Conservation (phyloP, 176 grass and related monocot species). For the Alloteropsis semialata region DNA sequence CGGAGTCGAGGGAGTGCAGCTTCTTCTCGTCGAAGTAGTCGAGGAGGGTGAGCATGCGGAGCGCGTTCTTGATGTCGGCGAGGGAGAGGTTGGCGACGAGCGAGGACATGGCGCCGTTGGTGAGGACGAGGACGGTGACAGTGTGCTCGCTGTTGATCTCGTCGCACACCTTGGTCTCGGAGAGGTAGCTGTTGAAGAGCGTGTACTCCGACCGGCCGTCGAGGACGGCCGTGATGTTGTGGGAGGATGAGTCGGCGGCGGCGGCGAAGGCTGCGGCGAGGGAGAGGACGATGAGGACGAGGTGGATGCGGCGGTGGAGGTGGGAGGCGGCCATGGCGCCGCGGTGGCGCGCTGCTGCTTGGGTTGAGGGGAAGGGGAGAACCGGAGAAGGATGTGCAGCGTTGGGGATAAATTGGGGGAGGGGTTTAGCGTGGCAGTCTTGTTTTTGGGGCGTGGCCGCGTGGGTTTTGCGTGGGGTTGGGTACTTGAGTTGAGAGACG, state of each 20-base stretch:
- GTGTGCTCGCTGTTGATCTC: conserved; percentile 89
- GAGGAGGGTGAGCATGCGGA: conserved; percentile 84
- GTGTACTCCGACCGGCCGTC: conserved; percentile 73
- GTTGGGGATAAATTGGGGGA: not conserved
- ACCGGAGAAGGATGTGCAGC: not conserved
- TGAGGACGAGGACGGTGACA: conserved; percentile 81
- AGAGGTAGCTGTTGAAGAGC: conserved; percentile 82
- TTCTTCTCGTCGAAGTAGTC: conserved; percentile 95
- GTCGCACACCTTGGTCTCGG: conserved; percentile 93
- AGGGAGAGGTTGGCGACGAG: conserved; percentile 76
- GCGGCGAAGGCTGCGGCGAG: conserved; percentile 12
- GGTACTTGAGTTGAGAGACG: not conserved
- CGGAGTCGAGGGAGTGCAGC: conserved; percentile 72
- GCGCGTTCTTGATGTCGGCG: conserved; percentile 81
- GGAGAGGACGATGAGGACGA: conserved; percentile 14
- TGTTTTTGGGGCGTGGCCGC: not conserved
- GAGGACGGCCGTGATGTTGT: conserved; percentile 92
- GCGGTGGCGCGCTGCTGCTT: not conserved
- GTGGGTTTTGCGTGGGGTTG: conserved; percentile 21
- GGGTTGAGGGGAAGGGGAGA: not conserved
- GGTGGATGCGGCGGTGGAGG: not conserved
- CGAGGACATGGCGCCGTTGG: conserved; percentile 81
- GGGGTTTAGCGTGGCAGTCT: not conserved
- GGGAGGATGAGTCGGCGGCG: conserved; percentile 5
- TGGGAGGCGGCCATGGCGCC: conserved; percentile 1